Base-by-base conservation (phyloP, 441 rosid genomes). In the Populus hybrid region DNA sequence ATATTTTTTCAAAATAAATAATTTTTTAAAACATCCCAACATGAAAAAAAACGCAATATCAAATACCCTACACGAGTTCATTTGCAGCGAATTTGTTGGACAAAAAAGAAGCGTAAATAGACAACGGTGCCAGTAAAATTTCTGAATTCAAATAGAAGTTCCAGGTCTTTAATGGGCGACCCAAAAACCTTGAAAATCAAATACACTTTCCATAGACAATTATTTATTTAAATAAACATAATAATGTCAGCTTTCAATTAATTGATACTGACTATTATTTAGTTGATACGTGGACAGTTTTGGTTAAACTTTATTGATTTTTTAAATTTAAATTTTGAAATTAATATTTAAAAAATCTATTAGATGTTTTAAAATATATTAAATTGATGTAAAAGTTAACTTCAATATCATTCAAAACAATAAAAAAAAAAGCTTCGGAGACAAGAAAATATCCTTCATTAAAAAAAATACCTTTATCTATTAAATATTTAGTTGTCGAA, bases 391-490 rank as follows among this genome's bases (percentile, higher is more conserved):
- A 3, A 38, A 38, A 38, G 42, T 3, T 10, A 38, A 1, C 42
- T 38, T 9, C 42, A 9, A 38, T 38, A 9, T 38, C 12, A 2
- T 38, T 1, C 38, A 6, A 35, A 35, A 35, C 3, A 2, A n/a
- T n/a, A 8, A 38, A 10, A 10, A 38, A 38, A 10, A 0, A 10
- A 2, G 0, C 0, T 10, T 2, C 11, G 1, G 11, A 38, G 42
- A 2, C 42, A 0, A 38, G 12, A 38, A 38, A 32, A n/a, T n/a
- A n/a, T n/a, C n/a, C n/a, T n/a, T n/a, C n/a, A n/a, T n/a, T n/a
- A n/a, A n/a, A 34, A 34, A 34, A 34, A 5, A 32, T 5, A 34
- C 36, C 36, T 34, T 34, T 6, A 34, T 6, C 8, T 34, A 6
- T 34, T 34, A 34, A 34, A 34, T 34, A 34, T n/a, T n/a, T n/a